These are phyloP conservation scores for Leccinum aurantiacum DNA, from an alignment of 768 basidiomycete genomes.

Conservation along the genomic window DNA sequence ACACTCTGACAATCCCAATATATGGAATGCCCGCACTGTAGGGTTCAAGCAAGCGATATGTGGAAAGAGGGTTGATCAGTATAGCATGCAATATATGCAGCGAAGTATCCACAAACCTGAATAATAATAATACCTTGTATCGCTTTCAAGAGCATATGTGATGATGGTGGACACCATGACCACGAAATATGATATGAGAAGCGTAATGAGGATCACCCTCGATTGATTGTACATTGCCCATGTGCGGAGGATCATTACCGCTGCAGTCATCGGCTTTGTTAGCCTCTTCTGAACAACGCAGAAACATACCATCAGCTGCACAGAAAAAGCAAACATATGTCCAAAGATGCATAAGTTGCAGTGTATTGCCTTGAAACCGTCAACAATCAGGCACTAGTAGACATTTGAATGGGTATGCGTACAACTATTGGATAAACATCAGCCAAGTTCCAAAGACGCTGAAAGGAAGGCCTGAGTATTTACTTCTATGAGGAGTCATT, in stretches of 20 bases:
- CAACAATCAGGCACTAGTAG: neutral
- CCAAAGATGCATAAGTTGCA: neutral
- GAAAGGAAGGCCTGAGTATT: no score
- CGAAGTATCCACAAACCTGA: neutral
- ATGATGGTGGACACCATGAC: neutral
- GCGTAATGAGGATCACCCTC: neutral
- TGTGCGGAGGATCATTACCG: neutral
- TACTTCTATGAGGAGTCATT: no score
- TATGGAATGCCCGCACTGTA: no score
- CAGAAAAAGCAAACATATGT: neutral
- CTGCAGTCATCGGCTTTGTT: neutral
- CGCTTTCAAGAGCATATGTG: no score
- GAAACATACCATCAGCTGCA: constrained; percentile 2
- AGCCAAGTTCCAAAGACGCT: no score
- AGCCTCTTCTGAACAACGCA: neutral
- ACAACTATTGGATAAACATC: neutral
- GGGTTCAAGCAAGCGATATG: no score
- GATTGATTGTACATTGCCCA: constrained; percentile 1
- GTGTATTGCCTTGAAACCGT: neutral
- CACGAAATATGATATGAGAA: neutral
- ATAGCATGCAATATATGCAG: neutral
- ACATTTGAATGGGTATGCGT: neutral
- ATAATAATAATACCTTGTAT: no score
- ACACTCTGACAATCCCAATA: neutral
- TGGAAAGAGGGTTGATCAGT: no score